Base-by-base conservation (phyloP, 2,329 filamentous ascomycete species). In the Celoporthe dispersa region DNA sequence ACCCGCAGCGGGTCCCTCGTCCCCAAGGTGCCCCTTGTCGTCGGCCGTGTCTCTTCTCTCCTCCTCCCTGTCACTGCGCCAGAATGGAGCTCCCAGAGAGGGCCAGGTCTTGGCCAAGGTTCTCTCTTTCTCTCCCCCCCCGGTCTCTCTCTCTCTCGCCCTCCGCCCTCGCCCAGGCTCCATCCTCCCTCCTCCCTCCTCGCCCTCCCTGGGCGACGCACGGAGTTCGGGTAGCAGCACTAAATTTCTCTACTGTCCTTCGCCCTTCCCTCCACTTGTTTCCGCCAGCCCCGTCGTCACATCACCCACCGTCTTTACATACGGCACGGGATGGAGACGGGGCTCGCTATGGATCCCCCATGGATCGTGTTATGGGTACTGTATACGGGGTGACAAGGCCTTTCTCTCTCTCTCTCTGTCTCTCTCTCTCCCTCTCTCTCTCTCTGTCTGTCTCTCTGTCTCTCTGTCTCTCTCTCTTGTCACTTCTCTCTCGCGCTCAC, bases 1-100 rank as follows among this genome's bases (percentile, higher is more conserved):
- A 69, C 67, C 64, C 67, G 60, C 67, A 57, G 70, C 67, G 70
- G 70, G 70, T 69, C 68, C 62, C 25, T 37, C 59, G 59, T 31
- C 57, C 33, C 57, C 57, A 60, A 60, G 57, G 57, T 28, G 48
- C 65, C 70, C 70, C 70, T 69, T 68, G 66, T 62, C 9, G 67
- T 69, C 22, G 35, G 25, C 63, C 33, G 16, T 37, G 44, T 39
- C 25, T 64, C 11, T 16, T 2, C 44, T 48, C 44, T 31, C 16
- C 39, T 41, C 62, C 28, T 44, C 39, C 37, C 62, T 44, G 53
- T 57, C 53, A 19, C 25, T 57, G 53, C 53, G 25, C 53, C 53
- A 57, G 53, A 31, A 28, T 57, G 53, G 53, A 60, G 57, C 33
- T n/a, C 31, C 57, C 57, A 48, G 44, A 48, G n/a, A n/a, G 44